Evolutionary conservation across 148 eudicot genomes (phyloP).

Genomic region (Camellia lanceoleosa): DNA sequence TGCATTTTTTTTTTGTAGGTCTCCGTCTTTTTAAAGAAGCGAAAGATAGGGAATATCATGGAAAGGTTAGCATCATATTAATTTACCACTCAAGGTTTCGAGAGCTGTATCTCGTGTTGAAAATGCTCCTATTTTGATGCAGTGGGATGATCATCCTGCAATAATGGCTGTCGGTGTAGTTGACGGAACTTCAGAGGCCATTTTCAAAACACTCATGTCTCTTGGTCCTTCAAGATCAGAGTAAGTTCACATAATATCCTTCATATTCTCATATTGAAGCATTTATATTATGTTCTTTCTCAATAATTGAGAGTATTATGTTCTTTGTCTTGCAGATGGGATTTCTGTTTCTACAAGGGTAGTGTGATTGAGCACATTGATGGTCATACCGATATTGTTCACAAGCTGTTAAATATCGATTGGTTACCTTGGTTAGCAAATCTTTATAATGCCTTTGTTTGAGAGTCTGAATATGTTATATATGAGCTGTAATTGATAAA

Average conservation of each 20-base stretch:
- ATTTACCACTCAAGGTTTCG: neutral
- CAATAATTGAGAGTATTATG: neutral
- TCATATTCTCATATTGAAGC: neutral
- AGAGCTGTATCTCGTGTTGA: neutral
- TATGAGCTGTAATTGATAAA: neutral
- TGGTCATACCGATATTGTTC: constrained; percentile 72
- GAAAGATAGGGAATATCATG: constrained; percentile 29
- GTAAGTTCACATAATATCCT: constrained; percentile 32
- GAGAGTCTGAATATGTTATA: neutral
- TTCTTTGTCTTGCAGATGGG: constrained; percentile 54
- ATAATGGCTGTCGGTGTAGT: constrained; percentile 69
- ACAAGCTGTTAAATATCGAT: constrained; percentile 47
- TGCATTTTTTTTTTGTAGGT: constrained; percentile 34
- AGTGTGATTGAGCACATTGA: constrained; percentile 68
- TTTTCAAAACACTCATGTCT: constrained; percentile 65
- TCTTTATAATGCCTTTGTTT: neutral
- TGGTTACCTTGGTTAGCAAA: constrained; percentile 57
- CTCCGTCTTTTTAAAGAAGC: constrained; percentile 70
- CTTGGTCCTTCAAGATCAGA: constrained; percentile 73
- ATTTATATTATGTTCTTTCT: neutral
- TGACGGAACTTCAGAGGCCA: constrained; percentile 62
- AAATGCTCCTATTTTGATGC: constrained; percentile 26
- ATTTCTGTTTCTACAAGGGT: constrained; percentile 58
- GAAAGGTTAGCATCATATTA: constrained; percentile 36
- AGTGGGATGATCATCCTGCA: constrained; percentile 71